These are phyloP conservation scores for Gentiana straminea DNA, from an alignment of 257 asterid species.

Conservation along the genomic window DNA sequence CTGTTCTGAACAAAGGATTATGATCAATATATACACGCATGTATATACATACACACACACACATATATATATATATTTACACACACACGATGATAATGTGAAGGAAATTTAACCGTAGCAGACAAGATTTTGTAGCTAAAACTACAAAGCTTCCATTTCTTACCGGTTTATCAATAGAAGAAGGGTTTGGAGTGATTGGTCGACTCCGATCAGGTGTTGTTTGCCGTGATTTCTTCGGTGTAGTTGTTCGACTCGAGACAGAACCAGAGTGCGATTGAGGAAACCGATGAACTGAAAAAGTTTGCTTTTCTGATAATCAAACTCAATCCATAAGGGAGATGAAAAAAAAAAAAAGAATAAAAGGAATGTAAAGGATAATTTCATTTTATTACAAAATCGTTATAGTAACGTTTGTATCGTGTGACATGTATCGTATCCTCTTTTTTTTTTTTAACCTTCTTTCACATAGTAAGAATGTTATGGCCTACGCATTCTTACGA, in stretches of 20 bases:
- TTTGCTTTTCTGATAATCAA: slow-evolving; percentile 46
- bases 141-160: neutral
- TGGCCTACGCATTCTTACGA: too few species aligned
- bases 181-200: slow-evolving; percentile 66
- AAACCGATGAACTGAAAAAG: slow-evolving; percentile 73
- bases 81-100: too few species aligned
- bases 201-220: slow-evolving; percentile 61
- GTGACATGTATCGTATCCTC: too few species aligned
- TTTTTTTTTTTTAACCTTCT: too few species aligned
- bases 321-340: slow-evolving; percentile 8
- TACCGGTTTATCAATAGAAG: slow-evolving; percentile 47
- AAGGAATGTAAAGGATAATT: slow-evolving; percentile 1
- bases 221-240: slow-evolving; percentile 61
- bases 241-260: slow-evolving; percentile 50
- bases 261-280: slow-evolving; percentile 77
- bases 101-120: too few species aligned
- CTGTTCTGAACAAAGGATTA: too few species aligned
- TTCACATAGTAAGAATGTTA: too few species aligned
- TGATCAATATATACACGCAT: too few species aligned
- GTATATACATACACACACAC: too few species aligned
- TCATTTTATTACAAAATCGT: neutral
- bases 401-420: too few species aligned
- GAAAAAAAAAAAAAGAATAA: neutral
- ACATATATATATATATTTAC: too few species aligned
- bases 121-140: neutral